These are phyloP conservation scores for Malania oleifera DNA, from an alignment of 164 flowering plant species.

Conservation along the genomic window DNA sequence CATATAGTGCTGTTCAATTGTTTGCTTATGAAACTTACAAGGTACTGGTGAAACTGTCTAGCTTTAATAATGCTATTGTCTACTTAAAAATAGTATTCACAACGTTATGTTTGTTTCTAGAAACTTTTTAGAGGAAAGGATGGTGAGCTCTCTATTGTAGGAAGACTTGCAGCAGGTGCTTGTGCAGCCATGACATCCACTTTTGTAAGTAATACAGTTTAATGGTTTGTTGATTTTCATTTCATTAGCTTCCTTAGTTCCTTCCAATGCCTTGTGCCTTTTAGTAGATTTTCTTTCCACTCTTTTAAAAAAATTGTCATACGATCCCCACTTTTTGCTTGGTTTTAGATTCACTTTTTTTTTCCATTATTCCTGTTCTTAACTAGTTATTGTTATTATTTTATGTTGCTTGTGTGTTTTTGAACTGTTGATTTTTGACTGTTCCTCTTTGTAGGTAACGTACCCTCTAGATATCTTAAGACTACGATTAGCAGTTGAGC, in stretches of 20 bases:
- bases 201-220: conserved; percentile 50
- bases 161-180: conserved; percentile 95
- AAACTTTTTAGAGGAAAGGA: conserved; percentile 72
- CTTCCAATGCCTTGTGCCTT: background rate
- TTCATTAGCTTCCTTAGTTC: background rate
- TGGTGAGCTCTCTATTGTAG: conserved; percentile 81
- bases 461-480: conserved; percentile 95
- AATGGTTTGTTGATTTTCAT: background rate
- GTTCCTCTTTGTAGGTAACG: conserved; percentile 49
- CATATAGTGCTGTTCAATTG: conserved; percentile 91
- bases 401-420: background rate
- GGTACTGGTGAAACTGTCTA: conserved; percentile 28
- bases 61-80: background rate
- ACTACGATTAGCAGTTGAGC: conserved; percentile 91
- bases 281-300: background rate
- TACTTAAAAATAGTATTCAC: too few relatives aligned
- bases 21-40: conserved; percentile 89
- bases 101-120: conserved; percentile 35
- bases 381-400: background rate
- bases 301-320: too few relatives aligned
- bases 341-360: background rate
- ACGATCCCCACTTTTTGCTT: background rate
- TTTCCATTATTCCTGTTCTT: background rate
- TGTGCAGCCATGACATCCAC: conserved; percentile 99
- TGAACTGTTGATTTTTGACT: background rate